Base-by-base conservation (phyloP, 2,329 filamentous ascomycete genomes). In the Fusarium denticulatum region DNA sequence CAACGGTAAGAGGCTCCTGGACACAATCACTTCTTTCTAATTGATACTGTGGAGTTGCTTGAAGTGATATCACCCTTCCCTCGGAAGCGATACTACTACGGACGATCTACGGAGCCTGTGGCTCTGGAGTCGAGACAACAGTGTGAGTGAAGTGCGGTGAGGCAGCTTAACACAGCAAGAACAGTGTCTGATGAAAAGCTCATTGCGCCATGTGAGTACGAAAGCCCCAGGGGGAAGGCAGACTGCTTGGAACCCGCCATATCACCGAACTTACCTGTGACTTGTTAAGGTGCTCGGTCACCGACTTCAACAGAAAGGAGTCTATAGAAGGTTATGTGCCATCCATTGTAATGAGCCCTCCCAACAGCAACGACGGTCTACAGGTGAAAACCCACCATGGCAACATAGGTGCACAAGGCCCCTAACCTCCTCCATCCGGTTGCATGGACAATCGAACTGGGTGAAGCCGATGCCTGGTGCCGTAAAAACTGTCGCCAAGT, bases 251-350 rank as follows among this genome's bases (percentile, higher is more conserved):
- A 52, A 55, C 16, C 32, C 32, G 24, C 32, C 37, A 28, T 24
- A 53, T 24, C 14, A 24, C 34, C 39, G 42, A 57, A 43, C 46
- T 46, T 50, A 34, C 40, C 37, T 30, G 66, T 67, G 65, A 61
- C 60, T 73, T 65, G 39, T 20, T 13, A 50, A 49, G 52, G 32
- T 39, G 56, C 40, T 43, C 22, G 40, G 50, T 55, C 32, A 32
- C 39, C 16, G 68, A 50, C n/a, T 39, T 42, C 42, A 58, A 55
- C 32, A 43, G 34, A 63, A 67, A 46, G 49, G 43, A 53, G 57
- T 22, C 56, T n/a, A 46, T 53, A 46, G n/a, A 26, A 40, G 28
- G 18, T 20, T 26, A 39, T 37, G 63, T 10, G 18, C 46, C 37
- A 46, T 24, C 37, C 6, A 37, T 39, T 15, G n/a, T 22, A 9